A percentile compares a stretch with the other conserved stretches of the same genome.
phyloP scores from a whole-genome alignment of 164 flowering plant genomes.

The Vitis rupestris region DNA sequence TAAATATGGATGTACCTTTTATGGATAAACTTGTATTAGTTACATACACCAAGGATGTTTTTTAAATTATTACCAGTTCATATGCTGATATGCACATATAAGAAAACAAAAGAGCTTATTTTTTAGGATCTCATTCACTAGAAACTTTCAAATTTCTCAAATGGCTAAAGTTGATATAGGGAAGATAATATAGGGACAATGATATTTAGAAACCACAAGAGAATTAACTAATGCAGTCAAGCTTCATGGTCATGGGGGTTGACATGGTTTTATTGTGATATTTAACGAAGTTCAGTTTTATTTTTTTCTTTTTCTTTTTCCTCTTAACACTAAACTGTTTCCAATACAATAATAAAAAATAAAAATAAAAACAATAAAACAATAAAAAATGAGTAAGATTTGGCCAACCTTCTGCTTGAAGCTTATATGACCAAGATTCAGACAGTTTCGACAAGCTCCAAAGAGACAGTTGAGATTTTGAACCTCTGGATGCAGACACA shows the following conservation, averaged over 20 bases:
- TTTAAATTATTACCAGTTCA: too few species aligned
- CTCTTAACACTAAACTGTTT: too few species aligned
- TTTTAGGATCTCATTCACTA: neutral
- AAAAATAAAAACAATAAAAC: neutral
- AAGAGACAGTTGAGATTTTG: conserved; percentile 66
- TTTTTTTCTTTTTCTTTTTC: too few species aligned
- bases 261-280: too few species aligned
- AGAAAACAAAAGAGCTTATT: too few species aligned
- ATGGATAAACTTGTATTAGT: too few species aligned
- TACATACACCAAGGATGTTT: too few species aligned
- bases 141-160: neutral
- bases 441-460: conserved; percentile 80
- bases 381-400: neutral
- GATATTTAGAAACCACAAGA: neutral
- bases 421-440: conserved; percentile 76
- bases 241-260: too few species aligned
- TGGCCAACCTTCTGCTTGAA: conserved; percentile 69
- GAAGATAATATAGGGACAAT: neutral
- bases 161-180: neutral
- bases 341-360: too few species aligned
- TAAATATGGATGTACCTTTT: too few species aligned
- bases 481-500: conserved; percentile 64
- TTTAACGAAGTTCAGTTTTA: too few species aligned
- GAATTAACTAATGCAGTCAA: neutral
- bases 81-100: too few species aligned